phyloP scores from a whole-genome alignment of 1,284 basidiomycete species.

The Sanguinoderma infundibulare region DNA sequence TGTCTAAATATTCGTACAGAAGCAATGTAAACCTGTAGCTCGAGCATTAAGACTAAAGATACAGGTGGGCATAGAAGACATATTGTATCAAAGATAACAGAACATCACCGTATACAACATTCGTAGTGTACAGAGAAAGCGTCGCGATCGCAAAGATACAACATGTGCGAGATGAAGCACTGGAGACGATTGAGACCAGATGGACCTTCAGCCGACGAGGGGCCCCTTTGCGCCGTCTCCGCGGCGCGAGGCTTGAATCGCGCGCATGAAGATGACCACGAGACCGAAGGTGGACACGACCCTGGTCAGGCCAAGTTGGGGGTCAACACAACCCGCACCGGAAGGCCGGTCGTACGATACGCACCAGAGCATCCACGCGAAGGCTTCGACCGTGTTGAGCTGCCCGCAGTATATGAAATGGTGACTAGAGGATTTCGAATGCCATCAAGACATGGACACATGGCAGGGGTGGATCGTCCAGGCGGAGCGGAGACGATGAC shows the following conservation, averaged over 20 bases:
- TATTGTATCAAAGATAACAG: too few species aligned
- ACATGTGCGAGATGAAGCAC: neutral
- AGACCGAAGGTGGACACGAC: conserved; percentile 37
- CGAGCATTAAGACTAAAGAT: too few species aligned
- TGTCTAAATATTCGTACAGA: too few species aligned
- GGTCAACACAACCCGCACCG: neutral
- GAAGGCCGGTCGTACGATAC: conserved; percentile 10
- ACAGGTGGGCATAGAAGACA: too few species aligned
- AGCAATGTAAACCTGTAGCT: too few species aligned
- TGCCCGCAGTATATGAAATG: conserved; percentile 60
- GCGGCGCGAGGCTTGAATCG: conserved; percentile 32
- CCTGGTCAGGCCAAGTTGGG: conserved; percentile 30
- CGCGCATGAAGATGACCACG: conserved; percentile 34
- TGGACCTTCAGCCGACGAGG: conserved; percentile 15
- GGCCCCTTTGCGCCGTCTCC: conserved; percentile 37
- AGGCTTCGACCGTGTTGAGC: conserved; percentile 38
- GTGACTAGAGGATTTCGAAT: conserved; percentile 31
- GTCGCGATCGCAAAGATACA: neutral
- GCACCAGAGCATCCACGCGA: conserved; percentile 40
- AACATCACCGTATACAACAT: neutral
- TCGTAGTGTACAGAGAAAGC: neutral
- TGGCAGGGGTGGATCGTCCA: neutral
- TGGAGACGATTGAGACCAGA: neutral
- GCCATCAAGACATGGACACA: conserved; percentile 15
- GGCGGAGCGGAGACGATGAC: neutral